phyloP scores from a whole-genome alignment of 2,329 filamentous ascomycete species.

The Ascochyta lentis region DNA sequence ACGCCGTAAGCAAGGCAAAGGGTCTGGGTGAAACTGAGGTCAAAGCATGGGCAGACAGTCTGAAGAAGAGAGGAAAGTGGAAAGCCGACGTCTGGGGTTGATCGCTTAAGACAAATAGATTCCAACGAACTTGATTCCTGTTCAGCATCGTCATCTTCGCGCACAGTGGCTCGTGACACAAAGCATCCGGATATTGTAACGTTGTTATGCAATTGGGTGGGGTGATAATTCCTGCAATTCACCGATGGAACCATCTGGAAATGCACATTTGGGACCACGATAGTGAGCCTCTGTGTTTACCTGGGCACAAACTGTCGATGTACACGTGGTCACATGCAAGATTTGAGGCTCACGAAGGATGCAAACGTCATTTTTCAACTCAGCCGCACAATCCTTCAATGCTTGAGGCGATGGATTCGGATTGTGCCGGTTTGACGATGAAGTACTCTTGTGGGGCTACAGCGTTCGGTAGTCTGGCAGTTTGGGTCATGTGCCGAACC shows the following conservation, averaged over 20 bases:
- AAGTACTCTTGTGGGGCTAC: neutral
- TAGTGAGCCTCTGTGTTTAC: neutral
- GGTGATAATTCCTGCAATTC: neutral
- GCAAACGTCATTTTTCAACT: neutral
- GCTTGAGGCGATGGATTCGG: neutral
- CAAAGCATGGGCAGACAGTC: conserved; percentile 55
- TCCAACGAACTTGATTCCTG: neutral
- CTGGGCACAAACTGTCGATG: neutral
- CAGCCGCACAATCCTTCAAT: neutral
- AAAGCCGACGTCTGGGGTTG: conserved; percentile 62
- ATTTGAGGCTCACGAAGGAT: neutral
- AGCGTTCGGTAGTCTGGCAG: neutral
- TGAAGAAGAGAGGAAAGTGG: conserved; percentile 61
- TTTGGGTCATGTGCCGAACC: neutral
- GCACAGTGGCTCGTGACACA: neutral
- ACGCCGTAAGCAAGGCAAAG: conserved; percentile 45
- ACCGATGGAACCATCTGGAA: neutral
- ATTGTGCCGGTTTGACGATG: neutral
- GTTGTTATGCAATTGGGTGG: neutral
- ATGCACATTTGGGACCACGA: neutral
- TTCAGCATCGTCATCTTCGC: neutral
- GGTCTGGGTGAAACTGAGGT: conserved; percentile 51
- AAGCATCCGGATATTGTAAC: neutral
- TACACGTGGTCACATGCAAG: neutral
- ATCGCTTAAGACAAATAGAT: conserved; percentile 7